These are phyloP conservation scores for Letharia columbiana DNA, from an alignment of 495 filamentous ascomycete genomes.

Conservation along the genomic window DNA sequence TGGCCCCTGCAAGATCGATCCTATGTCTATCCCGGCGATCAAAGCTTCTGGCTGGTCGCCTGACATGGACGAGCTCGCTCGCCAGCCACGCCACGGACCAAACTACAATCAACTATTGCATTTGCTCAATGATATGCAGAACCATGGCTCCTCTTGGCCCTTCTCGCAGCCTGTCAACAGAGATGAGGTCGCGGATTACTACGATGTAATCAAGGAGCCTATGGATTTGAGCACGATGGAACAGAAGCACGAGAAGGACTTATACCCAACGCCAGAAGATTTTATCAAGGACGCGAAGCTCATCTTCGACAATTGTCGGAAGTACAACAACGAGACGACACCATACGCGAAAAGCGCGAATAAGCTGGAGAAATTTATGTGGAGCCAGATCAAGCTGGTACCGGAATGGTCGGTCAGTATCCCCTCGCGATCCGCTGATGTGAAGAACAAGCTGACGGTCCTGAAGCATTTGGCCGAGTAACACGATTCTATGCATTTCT, in stretches of 20 bases:
- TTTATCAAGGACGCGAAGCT: conserved; percentile 86
- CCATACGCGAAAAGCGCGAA: conserved; percentile 93
- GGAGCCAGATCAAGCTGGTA: conserved; percentile 80
- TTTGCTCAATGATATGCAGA: conserved; percentile 91
- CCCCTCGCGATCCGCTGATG: background rate
- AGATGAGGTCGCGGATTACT: conserved; percentile 94
- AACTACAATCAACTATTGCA: conserved; percentile 91
- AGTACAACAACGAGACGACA: conserved; percentile 93
- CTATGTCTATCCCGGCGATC: conserved; percentile 72
- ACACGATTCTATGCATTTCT: conserved; percentile 6
- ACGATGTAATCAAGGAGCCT: conserved; percentile 94
- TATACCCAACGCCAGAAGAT: conserved; percentile 84
- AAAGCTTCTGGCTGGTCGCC: conserved; percentile 88
- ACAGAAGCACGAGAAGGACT: conserved; percentile 84
- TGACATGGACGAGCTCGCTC: conserved; percentile 94
- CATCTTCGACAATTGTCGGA: conserved; percentile 89
- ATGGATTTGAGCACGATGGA: conserved; percentile 99
- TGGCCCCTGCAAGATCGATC: conserved; percentile 61
- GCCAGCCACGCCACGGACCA: conserved; percentile 93
- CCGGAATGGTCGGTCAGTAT: conserved; percentile 85
- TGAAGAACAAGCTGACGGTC: background rate
- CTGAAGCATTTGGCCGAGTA: conserved; percentile 42
- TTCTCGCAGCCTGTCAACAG: conserved; percentile 90
- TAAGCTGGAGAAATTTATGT: conserved; percentile 96
- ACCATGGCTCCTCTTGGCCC: conserved; percentile 84